Evolutionary conservation across 495 filamentous ascomycete species (phyloP).

Genomic region (Mytilinidion resinicola): DNA sequence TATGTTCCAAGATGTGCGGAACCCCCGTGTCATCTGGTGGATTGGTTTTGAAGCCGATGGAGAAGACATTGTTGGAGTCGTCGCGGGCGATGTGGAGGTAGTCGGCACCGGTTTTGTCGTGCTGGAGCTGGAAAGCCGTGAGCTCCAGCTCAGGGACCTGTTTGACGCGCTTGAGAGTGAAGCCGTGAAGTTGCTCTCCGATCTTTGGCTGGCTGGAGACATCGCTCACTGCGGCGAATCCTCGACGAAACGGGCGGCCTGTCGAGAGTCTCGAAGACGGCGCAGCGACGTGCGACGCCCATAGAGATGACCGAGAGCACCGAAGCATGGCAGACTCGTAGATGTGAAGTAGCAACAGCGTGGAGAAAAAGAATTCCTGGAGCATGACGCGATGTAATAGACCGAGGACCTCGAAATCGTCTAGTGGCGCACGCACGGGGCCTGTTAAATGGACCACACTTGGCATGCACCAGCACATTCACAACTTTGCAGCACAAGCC

Average conservation of each 20-base stretch:
- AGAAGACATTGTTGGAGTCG: conserved; percentile 98
- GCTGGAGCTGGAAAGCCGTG: conserved; percentile 79
- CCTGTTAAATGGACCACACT: no score
- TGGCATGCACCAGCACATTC: no score
- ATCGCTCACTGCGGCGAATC: conserved; percentile 63
- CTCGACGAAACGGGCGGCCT: conserved; percentile 23
- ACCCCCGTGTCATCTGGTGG: conserved; percentile 93
- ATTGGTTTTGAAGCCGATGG: conserved; percentile 97
- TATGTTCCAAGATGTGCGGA: conserved; percentile 96
- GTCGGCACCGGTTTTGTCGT: conserved; percentile 90
- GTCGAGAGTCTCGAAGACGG: neutral
- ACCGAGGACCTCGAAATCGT: no score
- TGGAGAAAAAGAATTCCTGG: neutral
- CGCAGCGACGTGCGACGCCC: conserved; percentile 3
- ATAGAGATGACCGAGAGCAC: conserved; percentile 12
- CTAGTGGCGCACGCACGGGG: no score
- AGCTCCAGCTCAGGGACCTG: conserved; percentile 90
- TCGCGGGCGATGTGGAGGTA: conserved; percentile 92
- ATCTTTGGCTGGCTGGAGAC: conserved; percentile 63
- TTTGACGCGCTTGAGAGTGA: conserved; percentile 80
- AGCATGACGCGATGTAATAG: neutral
- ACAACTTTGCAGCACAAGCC: no score
- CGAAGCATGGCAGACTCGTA: conserved; percentile 22
- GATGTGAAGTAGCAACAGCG: neutral
- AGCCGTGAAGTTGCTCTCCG: conserved; percentile 85